Evolutionary conservation across 768 basidiomycete genomes (phyloP).

Genomic region (Calocybe indica): DNA sequence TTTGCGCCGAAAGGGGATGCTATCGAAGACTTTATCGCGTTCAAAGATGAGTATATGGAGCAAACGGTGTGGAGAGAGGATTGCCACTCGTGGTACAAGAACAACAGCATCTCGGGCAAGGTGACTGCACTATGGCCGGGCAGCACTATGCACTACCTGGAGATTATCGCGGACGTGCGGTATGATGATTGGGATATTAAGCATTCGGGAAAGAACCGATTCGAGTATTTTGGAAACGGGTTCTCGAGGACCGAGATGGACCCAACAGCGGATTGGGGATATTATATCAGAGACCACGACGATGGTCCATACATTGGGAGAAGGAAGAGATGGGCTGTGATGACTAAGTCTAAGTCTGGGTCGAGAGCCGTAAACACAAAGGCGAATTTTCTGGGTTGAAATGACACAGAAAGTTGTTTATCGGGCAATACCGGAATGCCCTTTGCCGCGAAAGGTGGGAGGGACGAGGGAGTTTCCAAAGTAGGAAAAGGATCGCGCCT

Average conservation of each 20-base stretch:
- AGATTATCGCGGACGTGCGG: constrained; percentile 23
- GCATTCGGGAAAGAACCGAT: constrained; percentile 24
- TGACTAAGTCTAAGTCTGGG: too few species aligned
- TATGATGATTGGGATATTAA: constrained; percentile 30
- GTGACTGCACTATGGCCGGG: constrained; percentile 29
- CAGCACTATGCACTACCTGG: constrained; percentile 29
- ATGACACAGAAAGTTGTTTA: too few species aligned
- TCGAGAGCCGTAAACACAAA: too few species aligned
- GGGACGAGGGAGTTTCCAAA: too few species aligned
- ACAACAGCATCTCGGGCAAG: constrained; percentile 17
- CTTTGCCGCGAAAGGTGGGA: too few species aligned
- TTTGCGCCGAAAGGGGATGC: constrained; percentile 28
- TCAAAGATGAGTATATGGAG: constrained; percentile 28
- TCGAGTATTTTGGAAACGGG: constrained; percentile 28
- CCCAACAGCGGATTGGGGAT: constrained; percentile 24
- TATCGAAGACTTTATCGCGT: constrained; percentile 23
- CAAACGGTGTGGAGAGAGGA: constrained; percentile 23
- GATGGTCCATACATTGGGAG: too few species aligned
- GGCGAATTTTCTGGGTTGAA: too few species aligned
- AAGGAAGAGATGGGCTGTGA: too few species aligned
- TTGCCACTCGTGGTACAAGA: constrained; percentile 31
- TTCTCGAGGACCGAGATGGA: constrained; percentile 27
- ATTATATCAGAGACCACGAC: constrained; percentile 15
- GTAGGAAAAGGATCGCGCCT: too few species aligned
- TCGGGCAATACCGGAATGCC: too few species aligned